Base-by-base conservation (phyloP, 169 alveolate genomes). In the Plasmodium vinckei region DNA sequence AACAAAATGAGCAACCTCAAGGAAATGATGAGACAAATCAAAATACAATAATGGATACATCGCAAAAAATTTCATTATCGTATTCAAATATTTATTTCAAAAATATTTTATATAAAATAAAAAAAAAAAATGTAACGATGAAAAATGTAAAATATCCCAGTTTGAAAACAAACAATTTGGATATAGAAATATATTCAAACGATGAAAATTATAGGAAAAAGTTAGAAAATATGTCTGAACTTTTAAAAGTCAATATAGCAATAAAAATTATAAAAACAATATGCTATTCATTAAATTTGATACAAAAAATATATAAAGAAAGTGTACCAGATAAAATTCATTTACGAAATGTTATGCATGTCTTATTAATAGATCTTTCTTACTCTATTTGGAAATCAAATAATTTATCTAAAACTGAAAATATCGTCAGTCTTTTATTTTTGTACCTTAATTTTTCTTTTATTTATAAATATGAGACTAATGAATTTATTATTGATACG, bases 401-500 rank as follows among this genome's bases (percentile, higher is more conserved):
- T 15, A 23, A 51, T 17, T 67, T 56, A 17, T 59, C 25, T 19
- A 19, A 79, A 65, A 51, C 61, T 21, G 89, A 79, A 65, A 79
- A 79, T 49, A 71, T 79, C n/a, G 25, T 67, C 17, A 54, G 84
- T 54, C 72, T 65, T 25, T 13, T 79, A 10, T 47, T 65, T 67
- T 46, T 79, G 27, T 79, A 79, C 61, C 56, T 79, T 68, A 65
- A 82, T 63, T 79, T 79, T 56, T 79, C 82, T 25, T 79, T 79
- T 54, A 13, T 79, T 33, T 79, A 79, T 67, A 79, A 79, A 25
- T 79, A 51, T 39, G 39, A 42, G 9, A n/a, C 49, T 44, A 79
- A 79, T 79, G 89, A 79, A 51, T 79, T 79, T 71, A 53, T 79
- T 59, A 79, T 79, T 59, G 89, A 79, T 47, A 79, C 63, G 23